Evolutionary conservation across 1,284 basidiomycete species (phyloP).

Genomic region (Tylopilus orsonianus): DNA sequence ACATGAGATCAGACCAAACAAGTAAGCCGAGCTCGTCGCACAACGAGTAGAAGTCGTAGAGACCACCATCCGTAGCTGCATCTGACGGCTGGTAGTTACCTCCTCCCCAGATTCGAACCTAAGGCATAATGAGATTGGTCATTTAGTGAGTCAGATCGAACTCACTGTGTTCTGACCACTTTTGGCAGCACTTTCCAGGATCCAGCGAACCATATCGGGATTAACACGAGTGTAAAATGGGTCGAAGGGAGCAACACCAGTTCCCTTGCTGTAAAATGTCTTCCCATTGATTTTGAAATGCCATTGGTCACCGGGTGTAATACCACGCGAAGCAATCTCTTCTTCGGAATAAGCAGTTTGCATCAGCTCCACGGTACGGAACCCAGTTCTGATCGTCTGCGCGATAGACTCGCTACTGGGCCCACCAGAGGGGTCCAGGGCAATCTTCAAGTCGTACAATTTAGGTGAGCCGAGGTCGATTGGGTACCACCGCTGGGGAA

Average conservation of each 20-base stretch:
- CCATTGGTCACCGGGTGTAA: constrained; percentile 60
- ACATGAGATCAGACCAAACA: constrained; percentile 62
- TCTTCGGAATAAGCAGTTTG: constrained; percentile 47
- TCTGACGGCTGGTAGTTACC: constrained; percentile 51
- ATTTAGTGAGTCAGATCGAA: not conserved
- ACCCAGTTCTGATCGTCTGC: constrained; percentile 49
- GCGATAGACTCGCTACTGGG: constrained; percentile 18
- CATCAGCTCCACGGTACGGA: constrained; percentile 54
- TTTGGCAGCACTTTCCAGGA: constrained; percentile 52
- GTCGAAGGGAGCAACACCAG: constrained; percentile 61
- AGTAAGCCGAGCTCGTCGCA: constrained; percentile 66
- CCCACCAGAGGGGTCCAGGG: constrained; percentile 19
- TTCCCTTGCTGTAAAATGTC: constrained; percentile 54
- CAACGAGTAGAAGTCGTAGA: constrained; percentile 56
- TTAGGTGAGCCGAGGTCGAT: constrained; percentile 54
- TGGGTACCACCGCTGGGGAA: constrained; percentile 55
- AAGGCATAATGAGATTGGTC: not conserved
- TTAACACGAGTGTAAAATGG: constrained; percentile 55
- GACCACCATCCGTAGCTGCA: constrained; percentile 42
- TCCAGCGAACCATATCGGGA: constrained; percentile 52
- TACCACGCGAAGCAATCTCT: constrained; percentile 46
- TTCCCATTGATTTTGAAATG: constrained; percentile 59
- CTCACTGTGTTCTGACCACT: constrained; percentile 63
- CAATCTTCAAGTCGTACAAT: constrained; percentile 49
- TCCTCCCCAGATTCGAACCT: constrained; percentile 62